Percentiles rank a stretch among this genome's conserved stretches.
Evolutionary conservation across 768 basidiomycete genomes (phyloP).

Genomic region (Lentinula aciculospora): DNA sequence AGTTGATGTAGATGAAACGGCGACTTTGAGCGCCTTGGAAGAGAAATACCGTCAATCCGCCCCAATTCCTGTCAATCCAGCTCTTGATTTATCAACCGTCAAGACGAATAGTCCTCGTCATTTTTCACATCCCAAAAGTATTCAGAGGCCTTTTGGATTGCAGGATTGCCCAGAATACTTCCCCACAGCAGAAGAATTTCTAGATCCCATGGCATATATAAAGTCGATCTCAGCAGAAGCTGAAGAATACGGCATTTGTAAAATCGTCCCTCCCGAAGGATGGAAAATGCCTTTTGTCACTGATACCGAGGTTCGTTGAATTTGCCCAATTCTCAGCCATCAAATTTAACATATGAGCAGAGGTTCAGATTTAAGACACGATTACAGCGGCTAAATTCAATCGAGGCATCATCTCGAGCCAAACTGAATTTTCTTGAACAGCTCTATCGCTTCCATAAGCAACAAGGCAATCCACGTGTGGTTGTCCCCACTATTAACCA

Average conservation of each 20-base stretch:
- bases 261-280: constrained; percentile 86
- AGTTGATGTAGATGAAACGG: constrained; percentile 47
- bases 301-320: constrained; percentile 75
- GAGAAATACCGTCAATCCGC: constrained; percentile 42
- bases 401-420: constrained; percentile 94
- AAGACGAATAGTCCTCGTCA: constrained; percentile 57
- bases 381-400: constrained; percentile 89
- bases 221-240: constrained; percentile 70
- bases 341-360: constrained; percentile 34
- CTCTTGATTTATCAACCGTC: constrained; percentile 64
- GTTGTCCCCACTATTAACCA: constrained; percentile 93
- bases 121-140: constrained; percentile 27
- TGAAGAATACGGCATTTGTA: constrained; percentile 83
- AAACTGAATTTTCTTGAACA: constrained; percentile 97
- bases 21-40: constrained; percentile 40
- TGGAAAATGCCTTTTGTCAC: constrained; percentile 98
- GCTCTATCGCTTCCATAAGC: constrained; percentile 93
- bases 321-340: constrained; percentile 11
- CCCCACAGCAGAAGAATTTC: constrained; percentile 88
- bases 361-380: constrained; percentile 94
- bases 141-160: constrained; percentile 77
- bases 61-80: constrained; percentile 58
- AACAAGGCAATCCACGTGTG: constrained; percentile 87
- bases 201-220: constrained; percentile 92
- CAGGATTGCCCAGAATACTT: constrained; percentile 87